phyloP scores from a whole-genome alignment of 768 basidiomycete genomes.

The Hebeloma cylindrosporum region DNA sequence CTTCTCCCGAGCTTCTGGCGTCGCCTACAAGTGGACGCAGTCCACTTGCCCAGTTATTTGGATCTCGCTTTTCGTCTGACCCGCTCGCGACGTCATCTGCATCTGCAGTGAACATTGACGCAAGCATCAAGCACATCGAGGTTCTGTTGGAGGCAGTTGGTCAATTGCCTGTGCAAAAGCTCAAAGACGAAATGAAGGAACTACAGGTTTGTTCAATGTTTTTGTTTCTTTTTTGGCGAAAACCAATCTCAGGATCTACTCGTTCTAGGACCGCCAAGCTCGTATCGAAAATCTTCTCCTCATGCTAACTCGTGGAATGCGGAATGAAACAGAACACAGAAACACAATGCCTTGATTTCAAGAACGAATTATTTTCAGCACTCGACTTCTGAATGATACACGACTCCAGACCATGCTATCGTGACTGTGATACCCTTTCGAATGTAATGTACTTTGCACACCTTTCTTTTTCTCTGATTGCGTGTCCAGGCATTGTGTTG shows the following conservation, averaged over 20 bases:
- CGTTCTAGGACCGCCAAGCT: slow-evolving; percentile 63
- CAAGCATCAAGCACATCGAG: slow-evolving; percentile 56
- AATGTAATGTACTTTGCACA: too few relatives aligned
- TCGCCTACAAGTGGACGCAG: slow-evolving; percentile 34
- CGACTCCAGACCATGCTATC: too few relatives aligned
- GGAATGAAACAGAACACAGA: slow-evolving; percentile 40
- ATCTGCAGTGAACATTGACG: slow-evolving; percentile 34
- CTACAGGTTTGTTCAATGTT: slow-evolving; percentile 53
- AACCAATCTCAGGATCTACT: background rate
- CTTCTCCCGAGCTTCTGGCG: slow-evolving; percentile 15
- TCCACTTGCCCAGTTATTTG: slow-evolving; percentile 52
- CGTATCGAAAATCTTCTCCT: slow-evolving; percentile 74
- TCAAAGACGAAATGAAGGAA: slow-evolving; percentile 84
- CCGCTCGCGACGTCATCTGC: slow-evolving; percentile 9
- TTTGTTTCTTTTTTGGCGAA: background rate
- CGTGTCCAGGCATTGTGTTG: too few relatives aligned
- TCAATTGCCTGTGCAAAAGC: slow-evolving; percentile 58
- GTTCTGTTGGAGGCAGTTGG: slow-evolving; percentile 61
- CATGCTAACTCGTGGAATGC: slow-evolving; percentile 66
- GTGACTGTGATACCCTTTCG: too few relatives aligned
- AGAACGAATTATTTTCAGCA: too few relatives aligned
- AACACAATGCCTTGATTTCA: slow-evolving; percentile 17
- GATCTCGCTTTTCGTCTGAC: slow-evolving; percentile 14
- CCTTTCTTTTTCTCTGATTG: too few relatives aligned
- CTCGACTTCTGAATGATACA: too few relatives aligned